Base-by-base conservation (phyloP, 2,329 filamentous ascomycete genomes). In the Penicillium crustosum region DNA sequence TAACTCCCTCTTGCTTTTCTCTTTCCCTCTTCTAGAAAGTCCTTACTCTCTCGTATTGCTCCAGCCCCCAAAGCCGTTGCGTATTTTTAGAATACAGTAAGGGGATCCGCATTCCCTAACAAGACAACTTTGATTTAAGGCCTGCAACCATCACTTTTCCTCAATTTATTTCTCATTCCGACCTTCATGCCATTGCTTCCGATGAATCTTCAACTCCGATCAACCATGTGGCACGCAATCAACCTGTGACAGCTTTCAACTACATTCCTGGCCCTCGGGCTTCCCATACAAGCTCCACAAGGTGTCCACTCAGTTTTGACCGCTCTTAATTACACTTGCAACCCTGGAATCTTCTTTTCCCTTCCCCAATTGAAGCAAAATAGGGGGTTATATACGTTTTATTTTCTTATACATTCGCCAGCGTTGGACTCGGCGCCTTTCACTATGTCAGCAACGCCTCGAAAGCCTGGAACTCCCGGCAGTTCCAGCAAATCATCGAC, bases 381-480 rank as follows among this genome's bases (percentile, higher is more conserved):
- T 48, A 31, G 12, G 49, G 55, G 36, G 29, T 1, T 47, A 42
- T 48, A 53, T 41, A 48, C 49, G 10, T 29, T 47, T 64, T 39
- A 38, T 36, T 25, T 55, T 27, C 53, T 60, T 66, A 62, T 62
- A 62, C 44, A 38, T 42, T 50, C 25, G 49, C 42, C 48, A 60
- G 53, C 50, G 55, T 48, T 55, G 59, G 60, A 53, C 55, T 49
- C 49, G 61, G 60, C 51, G 55, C 52, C 48, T 59, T 63, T 58
- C 60, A 68, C 59, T 57, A 78, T 79, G 77, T 79, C 77, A 68
- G 70, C 77, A 62, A 71, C 70, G 48, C 72, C 76, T 61, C 78
- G 77, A 66, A 79, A 78, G 66, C 71, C 77, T 58, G 70, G 67
- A 65, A 71, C 66, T 31, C 67, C 72, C 61, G 68, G 64, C 60